Evolutionary conservation across 73 alveolate species (phyloP).

Genomic region (Paramecium tetraurelia): DNA sequence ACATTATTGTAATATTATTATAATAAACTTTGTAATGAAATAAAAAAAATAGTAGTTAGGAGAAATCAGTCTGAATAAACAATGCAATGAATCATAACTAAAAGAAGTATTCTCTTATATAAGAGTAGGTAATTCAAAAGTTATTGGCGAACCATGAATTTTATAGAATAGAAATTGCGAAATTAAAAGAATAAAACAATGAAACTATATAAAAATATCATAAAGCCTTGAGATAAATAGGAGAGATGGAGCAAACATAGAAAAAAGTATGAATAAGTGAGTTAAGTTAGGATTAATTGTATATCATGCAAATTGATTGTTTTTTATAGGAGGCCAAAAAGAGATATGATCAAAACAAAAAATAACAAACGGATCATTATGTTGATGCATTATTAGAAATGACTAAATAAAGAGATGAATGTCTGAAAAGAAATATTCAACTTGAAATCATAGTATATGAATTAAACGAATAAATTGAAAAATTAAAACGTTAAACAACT

Average conservation of each 20-base stretch:
- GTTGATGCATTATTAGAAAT: conserved; percentile 27
- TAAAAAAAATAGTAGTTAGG: not conserved
- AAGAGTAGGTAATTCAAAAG: not conserved
- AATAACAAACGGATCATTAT: not conserved
- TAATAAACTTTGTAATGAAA: not conserved
- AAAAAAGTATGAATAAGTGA: not conserved
- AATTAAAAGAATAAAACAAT: not conserved
- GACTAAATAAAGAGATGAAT: not conserved
- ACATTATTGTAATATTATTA: not conserved
- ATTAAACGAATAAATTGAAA: not conserved
- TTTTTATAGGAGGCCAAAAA: not conserved
- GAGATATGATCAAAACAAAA: not conserved
- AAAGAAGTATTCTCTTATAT: not conserved
- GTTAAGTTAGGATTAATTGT: not conserved
- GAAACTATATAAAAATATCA: not conserved
- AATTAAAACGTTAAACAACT: not conserved
- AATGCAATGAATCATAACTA: not conserved
- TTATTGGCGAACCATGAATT: not conserved
- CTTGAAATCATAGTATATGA: not conserved
- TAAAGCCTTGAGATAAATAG: conserved; percentile 23
- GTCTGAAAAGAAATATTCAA: not conserved
- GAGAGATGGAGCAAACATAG: not conserved
- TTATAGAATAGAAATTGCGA: not conserved
- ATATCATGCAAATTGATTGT: not conserved
- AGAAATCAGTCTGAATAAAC: not conserved